Conservation (phyloP, 257 asterid species). For the Mentha longifolia region DNA sequence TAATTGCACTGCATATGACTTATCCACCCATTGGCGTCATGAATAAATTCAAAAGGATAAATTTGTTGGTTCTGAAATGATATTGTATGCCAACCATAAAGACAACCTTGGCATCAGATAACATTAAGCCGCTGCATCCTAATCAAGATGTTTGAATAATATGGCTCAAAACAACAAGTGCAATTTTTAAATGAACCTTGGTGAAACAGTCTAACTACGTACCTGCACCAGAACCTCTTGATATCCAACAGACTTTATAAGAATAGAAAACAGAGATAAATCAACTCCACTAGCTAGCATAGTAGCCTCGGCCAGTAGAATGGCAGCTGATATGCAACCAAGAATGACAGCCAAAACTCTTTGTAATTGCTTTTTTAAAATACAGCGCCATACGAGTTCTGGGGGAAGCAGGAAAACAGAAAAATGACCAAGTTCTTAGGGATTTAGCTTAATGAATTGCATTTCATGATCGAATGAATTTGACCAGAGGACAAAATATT, state of each 20-base stretch:
- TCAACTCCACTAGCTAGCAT: slow-evolving; percentile 95
- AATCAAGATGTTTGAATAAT: background rate
- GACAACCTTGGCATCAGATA: background rate
- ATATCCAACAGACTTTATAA: slow-evolving; percentile 83
- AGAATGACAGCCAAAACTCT: slow-evolving; percentile 75
- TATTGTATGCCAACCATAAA: background rate
- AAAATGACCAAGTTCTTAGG: slow-evolving; percentile 26
- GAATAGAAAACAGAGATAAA: slow-evolving; percentile 88
- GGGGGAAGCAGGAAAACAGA: slow-evolving; percentile 35
- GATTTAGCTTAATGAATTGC: slow-evolving; percentile 10
- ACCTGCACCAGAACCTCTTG: slow-evolving; percentile 99
- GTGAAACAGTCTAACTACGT: slow-evolving; percentile 29
- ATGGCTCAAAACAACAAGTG: slow-evolving; percentile 2
- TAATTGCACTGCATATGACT: background rate
- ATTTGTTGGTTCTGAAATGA: background rate
- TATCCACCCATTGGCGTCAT: background rate
- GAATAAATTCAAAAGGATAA: background rate
- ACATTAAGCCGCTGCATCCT: background rate
- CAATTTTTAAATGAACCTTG: slow-evolving; percentile 23
- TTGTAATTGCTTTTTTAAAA: slow-evolving; percentile 75
- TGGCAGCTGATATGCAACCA: slow-evolving; percentile 94
- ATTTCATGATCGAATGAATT: slow-evolving; percentile 27
- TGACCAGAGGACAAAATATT: slow-evolving; percentile 26
- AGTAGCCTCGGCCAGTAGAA: slow-evolving; percentile 96
- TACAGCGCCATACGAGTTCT: slow-evolving; percentile 94